Evolutionary conservation across 1,284 basidiomycete species (phyloP).

Genomic region (Boletus sp.): DNA sequence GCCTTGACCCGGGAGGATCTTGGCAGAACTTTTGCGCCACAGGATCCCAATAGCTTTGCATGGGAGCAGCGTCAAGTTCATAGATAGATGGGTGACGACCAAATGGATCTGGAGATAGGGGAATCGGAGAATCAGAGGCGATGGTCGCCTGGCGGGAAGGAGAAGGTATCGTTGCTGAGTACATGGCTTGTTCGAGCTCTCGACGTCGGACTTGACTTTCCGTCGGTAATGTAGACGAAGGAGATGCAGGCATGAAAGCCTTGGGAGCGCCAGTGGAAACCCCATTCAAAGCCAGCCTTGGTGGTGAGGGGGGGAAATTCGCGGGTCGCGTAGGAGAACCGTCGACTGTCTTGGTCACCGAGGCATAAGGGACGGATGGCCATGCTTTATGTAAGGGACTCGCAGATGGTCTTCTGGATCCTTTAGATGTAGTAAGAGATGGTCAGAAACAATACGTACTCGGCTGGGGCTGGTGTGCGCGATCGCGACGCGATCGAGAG

Average conservation of each 20-base stretch:
- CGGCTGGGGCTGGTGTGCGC: conserved; percentile 4
- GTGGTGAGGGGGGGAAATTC: conserved; percentile 43
- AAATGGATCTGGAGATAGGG: conserved; percentile 76
- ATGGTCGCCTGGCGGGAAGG: conserved; percentile 22
- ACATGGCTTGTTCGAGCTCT: conserved; percentile 46
- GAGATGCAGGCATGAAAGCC: conserved; percentile 36
- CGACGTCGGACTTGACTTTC: conserved; percentile 54
- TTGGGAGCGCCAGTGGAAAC: conserved; percentile 55
- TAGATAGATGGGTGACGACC: conserved; percentile 58
- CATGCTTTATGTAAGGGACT: conserved; percentile 33
- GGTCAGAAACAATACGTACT: conserved; percentile 20
- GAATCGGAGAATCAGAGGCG: conserved; percentile 50
- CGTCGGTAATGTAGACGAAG: conserved; percentile 35
- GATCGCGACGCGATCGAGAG: conserved; percentile 27
- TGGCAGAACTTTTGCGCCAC: conserved; percentile 22
- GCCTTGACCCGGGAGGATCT: conserved; percentile 21
- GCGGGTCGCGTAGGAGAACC: conserved; percentile 18
- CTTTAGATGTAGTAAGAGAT: conserved; percentile 15
- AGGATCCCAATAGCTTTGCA: conserved; percentile 42
- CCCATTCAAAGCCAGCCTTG: conserved; percentile 63
- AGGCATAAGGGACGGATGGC: conserved; percentile 46
- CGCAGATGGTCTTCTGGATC: conserved; percentile 8
- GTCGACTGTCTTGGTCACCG: conserved; percentile 12
- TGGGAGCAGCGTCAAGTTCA: conserved; percentile 28
- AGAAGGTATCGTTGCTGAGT: conserved; percentile 38